Evolutionary conservation across 2,329 filamentous ascomycete genomes (phyloP).

Genomic region (Niveomyces coronatus): DNA sequence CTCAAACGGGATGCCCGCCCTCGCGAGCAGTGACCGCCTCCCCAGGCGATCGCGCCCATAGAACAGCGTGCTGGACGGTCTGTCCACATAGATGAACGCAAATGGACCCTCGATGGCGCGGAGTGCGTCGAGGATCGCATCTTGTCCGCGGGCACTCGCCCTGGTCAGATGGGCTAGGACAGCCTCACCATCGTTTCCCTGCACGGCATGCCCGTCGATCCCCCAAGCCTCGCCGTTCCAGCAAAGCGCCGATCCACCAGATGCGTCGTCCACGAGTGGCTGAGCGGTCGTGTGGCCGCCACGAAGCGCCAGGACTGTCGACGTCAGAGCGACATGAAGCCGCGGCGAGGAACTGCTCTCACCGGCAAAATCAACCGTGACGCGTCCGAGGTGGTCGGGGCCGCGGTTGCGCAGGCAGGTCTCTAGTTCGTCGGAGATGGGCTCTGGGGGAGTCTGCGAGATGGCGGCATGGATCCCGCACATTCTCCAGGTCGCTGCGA

Average conservation of each 20-base stretch:
- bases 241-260: slow-evolving; percentile 64
- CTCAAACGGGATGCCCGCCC: slow-evolving; percentile 38
- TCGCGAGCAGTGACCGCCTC: slow-evolving; percentile 66
- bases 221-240: slow-evolving; percentile 98
- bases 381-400: slow-evolving; percentile 45
- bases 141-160: slow-evolving; percentile 24
- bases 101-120: slow-evolving; percentile 69
- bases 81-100: slow-evolving; percentile 78
- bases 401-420: slow-evolving; percentile 44
- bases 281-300: slow-evolving; percentile 62
- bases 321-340: slow-evolving; percentile 55
- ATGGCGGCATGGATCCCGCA: slow-evolving; percentile 51
- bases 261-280: slow-evolving; percentile 51
- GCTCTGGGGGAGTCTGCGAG: slow-evolving; percentile 21
- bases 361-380: slow-evolving; percentile 22
- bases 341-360: slow-evolving; percentile 14
- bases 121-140: slow-evolving; percentile 40
- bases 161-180: slow-evolving; percentile 52
- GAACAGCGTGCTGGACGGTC: slow-evolving; percentile 49
- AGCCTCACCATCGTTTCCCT: slow-evolving; percentile 66
- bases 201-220: slow-evolving; percentile 45
- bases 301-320: slow-evolving; percentile 84
- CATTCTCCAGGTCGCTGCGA: slow-evolving; percentile 30
- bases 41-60: slow-evolving; percentile 85
- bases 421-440: slow-evolving; percentile 26